Conservation (phyloP, 2,329 filamentous ascomycete species). For the Xylaria sp. region DNA sequence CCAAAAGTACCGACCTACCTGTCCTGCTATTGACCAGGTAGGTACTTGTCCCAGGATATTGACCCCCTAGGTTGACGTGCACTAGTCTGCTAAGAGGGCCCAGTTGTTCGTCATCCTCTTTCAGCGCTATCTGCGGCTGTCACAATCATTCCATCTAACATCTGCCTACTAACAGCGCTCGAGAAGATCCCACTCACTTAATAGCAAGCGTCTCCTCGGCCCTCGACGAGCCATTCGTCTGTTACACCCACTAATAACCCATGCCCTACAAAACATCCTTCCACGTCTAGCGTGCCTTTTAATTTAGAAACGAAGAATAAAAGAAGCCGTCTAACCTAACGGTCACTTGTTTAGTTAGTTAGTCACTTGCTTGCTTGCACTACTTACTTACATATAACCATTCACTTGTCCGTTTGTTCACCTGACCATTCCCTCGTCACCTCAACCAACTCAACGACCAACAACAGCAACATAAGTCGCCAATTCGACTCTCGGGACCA, state of each 20-base stretch:
- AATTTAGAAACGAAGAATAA: background rate
- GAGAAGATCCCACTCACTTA: conserved; percentile 5
- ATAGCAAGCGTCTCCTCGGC: conserved; percentile 8
- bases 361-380: background rate
- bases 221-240: background rate
- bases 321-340: background rate
- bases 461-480: too few relatives aligned
- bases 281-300: background rate
- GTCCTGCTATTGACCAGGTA: conserved; percentile 5
- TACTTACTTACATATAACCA: too few relatives aligned
- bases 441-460: background rate
- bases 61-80: background rate
- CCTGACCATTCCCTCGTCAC: background rate
- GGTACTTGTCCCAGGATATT: conserved; percentile 12
- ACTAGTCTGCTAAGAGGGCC: conserved; percentile 8
- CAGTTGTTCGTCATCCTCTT: conserved; percentile 11
- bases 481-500: too few relatives aligned
- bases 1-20: conserved; percentile 11
- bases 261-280: conserved; percentile 6
- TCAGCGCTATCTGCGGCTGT: conserved; percentile 14
- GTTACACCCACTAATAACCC: background rate
- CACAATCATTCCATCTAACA: conserved; percentile 1
- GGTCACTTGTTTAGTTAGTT: background rate
- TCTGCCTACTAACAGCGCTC: background rate
- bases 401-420: background rate